Evolutionary conservation across 345 rosid species (phyloP).

Genomic region (Citrus maxima): DNA sequence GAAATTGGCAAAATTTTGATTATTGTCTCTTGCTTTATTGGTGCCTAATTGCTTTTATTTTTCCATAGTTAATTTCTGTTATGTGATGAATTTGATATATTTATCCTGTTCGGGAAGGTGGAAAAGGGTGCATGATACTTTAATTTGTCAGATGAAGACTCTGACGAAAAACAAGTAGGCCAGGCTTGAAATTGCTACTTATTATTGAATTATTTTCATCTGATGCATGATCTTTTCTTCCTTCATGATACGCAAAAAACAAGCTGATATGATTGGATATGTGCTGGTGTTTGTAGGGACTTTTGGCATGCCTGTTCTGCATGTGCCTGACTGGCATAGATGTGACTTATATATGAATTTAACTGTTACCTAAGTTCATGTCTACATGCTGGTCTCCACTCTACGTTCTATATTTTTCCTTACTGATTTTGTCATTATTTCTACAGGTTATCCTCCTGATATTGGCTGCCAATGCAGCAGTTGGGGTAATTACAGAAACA

Average conservation of each 20-base stretch:
- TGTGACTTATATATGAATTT: neutral
- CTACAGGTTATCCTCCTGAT: slow-evolving; percentile 86
- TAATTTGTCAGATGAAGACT: neutral
- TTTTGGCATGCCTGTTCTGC: neutral
- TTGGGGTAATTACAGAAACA: slow-evolving; percentile 96
- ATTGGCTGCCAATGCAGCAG: slow-evolving; percentile 99
- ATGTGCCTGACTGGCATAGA: neutral
- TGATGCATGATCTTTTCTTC: neutral
- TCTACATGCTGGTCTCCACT: slow-evolving; percentile 12
- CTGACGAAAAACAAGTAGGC: neutral
- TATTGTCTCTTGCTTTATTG: neutral
- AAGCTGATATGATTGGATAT: neutral
- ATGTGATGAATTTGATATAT: neutral
- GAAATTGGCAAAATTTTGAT: neutral
- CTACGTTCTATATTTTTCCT: neutral
- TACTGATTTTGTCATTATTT: slow-evolving; percentile 12
- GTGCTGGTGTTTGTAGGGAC: neutral
- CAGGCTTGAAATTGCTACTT: neutral
- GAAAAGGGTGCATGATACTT: neutral
- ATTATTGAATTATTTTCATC: neutral
- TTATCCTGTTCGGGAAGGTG: neutral
- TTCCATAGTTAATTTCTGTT: neutral
- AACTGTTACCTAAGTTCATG: neutral
- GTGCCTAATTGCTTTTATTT: neutral
- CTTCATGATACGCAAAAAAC: neutral